phyloP scores from a whole-genome alignment of 805 yeast species.

The Candida tallmaniae region DNA sequence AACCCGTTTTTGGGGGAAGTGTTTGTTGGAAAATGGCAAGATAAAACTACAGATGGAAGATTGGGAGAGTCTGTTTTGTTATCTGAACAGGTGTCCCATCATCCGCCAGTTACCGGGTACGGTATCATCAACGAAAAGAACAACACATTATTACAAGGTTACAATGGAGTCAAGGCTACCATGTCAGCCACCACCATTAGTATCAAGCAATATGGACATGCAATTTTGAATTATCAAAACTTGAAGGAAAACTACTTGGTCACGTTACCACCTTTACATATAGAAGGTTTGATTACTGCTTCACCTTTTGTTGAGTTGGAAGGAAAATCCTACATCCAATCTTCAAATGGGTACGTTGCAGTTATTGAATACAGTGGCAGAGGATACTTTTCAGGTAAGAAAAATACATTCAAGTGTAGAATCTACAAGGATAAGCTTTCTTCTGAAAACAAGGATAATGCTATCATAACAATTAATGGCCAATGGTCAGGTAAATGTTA shows the following conservation, averaged over 20 bases:
- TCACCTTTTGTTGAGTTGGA: conserved; percentile 94
- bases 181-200: conserved; percentile 73
- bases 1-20: conserved; percentile 96
- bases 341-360: conserved; percentile 71
- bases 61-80: conserved; percentile 74
- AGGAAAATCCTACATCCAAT: conserved; percentile 79
- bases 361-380: conserved; percentile 81
- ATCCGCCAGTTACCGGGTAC: conserved; percentile 97
- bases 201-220: conserved; percentile 92
- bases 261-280: conserved; percentile 92
- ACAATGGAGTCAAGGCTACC: conserved; percentile 82
- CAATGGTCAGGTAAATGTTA: conserved; percentile 86
- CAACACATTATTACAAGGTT: conserved; percentile 74
- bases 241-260: conserved; percentile 66
- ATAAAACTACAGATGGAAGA: conserved; percentile 35
- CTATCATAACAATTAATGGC: conserved; percentile 76
- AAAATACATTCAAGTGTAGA: conserved; percentile 86
- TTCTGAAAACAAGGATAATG: conserved; percentile 51
- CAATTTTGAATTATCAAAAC: conserved; percentile 60
- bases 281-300: conserved; percentile 88
- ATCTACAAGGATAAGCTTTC: conserved; percentile 52
- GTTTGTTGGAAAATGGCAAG: conserved; percentile 85
- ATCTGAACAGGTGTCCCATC: conserved; percentile 95
- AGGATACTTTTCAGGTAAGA: conserved; percentile 94
- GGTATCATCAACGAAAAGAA: conserved; percentile 70